A percentile compares a stretch with the other conserved stretches of the same genome.
phyloP scores from a whole-genome alignment of 352 stramenopile genomes.

The Phytophthora podocarpi region DNA sequence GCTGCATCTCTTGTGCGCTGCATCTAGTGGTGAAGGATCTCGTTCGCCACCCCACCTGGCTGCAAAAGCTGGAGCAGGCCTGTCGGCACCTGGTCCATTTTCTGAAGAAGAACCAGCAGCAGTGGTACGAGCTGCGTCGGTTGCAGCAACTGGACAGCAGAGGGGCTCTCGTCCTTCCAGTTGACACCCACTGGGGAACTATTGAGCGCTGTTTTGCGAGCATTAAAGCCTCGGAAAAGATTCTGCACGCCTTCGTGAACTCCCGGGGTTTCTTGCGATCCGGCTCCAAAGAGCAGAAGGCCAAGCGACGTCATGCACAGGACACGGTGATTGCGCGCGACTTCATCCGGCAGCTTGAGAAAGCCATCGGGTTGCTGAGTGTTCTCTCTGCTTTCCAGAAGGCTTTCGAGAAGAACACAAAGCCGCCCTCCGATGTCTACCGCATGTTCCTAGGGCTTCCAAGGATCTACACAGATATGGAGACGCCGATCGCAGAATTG shows the following conservation, averaged over 20 bases:
- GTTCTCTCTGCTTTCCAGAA: conserved; percentile 2
- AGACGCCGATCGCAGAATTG: background rate
- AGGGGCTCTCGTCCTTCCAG: background rate
- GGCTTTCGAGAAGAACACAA: conserved; percentile 2
- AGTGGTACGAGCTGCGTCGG: conserved; percentile 1
- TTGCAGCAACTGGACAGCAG: background rate
- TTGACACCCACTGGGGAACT: conserved; percentile 1
- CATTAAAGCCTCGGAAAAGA: background rate
- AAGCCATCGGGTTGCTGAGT: background rate
- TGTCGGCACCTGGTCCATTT: background rate
- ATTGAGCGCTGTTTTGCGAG: conserved; percentile 4
- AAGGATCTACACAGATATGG: background rate
- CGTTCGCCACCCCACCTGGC: too few species aligned
- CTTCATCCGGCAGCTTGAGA: conserved; percentile 3
- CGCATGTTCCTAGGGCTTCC: conserved; percentile 14
- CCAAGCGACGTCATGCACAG: background rate
- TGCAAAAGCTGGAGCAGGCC: background rate
- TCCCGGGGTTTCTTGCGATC: background rate
- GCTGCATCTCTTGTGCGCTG: background rate
- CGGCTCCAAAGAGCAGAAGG: conserved; percentile 2
- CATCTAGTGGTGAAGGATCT: background rate
- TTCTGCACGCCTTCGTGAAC: conserved; percentile 1
- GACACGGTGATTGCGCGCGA: background rate
- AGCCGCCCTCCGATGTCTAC: conserved; percentile 9
- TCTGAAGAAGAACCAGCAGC: conserved; percentile 11